Percentiles rank a stretch among this genome's conserved stretches.
Conservation (phyloP, 768 basidiomycete species). For the Lactifluus echinatus region DNA sequence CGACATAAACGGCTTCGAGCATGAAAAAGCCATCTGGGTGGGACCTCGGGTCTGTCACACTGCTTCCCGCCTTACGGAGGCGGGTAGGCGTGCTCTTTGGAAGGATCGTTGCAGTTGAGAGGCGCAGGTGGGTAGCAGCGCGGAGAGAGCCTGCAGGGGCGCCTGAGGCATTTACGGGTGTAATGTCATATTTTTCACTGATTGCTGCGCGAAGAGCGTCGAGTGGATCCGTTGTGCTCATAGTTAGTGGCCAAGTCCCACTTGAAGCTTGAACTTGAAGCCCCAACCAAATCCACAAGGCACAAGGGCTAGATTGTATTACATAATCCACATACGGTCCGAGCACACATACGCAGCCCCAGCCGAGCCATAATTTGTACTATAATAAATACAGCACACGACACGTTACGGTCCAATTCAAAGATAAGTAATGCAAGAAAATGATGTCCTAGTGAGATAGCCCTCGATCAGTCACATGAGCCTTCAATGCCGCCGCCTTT, state of each 20-base stretch:
- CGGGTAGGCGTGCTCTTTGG: constrained; percentile 72
- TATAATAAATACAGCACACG: too few relatives aligned
- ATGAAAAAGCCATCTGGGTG: constrained; percentile 58
- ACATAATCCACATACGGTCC: too few relatives aligned
- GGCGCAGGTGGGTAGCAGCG: constrained; percentile 56
- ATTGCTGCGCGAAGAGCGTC: constrained; percentile 16
- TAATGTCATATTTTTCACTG: constrained; percentile 7
- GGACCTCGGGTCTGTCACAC: constrained; percentile 31
- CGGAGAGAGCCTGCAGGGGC: constrained; percentile 40
- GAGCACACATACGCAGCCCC: too few relatives aligned
- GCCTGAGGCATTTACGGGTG: constrained; percentile 5
- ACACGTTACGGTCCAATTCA: too few relatives aligned
- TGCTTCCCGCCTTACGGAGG: constrained; percentile 55
- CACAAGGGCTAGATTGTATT: too few relatives aligned
- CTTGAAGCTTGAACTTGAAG: too few relatives aligned
- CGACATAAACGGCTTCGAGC: constrained; percentile 75
- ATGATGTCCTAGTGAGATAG: too few relatives aligned
- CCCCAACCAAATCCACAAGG: too few relatives aligned
- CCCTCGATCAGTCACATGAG: neutral
- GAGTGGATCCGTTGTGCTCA: constrained; percentile 16
- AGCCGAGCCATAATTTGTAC: too few relatives aligned
- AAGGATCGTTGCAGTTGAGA: constrained; percentile 44
- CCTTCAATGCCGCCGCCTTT: neutral
- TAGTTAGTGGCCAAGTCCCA: neutral
- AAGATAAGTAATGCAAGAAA: too few relatives aligned